Evolutionary conservation across 2,329 filamentous ascomycete species (phyloP).

Genomic region (Geosmithia morbida): DNA sequence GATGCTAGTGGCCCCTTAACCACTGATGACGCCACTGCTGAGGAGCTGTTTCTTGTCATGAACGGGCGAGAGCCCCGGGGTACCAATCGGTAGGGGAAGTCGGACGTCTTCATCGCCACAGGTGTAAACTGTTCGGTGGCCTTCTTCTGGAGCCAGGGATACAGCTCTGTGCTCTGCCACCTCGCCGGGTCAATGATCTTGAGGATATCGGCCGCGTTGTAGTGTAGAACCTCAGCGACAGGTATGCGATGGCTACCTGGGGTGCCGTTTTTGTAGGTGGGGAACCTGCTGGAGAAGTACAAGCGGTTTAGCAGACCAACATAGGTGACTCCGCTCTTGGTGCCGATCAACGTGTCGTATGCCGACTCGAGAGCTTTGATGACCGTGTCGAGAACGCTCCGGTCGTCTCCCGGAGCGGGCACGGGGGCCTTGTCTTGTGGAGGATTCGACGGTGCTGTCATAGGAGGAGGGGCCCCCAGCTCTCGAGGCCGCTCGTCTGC

Average conservation of each 20-base stretch:
- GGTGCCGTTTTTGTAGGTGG: slow-evolving; percentile 9
- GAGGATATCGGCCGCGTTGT: slow-evolving; percentile 26
- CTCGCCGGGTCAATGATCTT: slow-evolving; percentile 15
- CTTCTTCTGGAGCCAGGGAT: slow-evolving; percentile 16
- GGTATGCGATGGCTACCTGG: slow-evolving; percentile 23
- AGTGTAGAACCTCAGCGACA: slow-evolving; percentile 25
- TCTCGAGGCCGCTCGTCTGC: background rate
- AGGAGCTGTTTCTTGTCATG: background rate
- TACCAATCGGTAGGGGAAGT: slow-evolving; percentile 13
- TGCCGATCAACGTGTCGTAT: slow-evolving; percentile 5
- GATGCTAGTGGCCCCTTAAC: background rate
- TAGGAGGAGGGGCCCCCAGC: too few relatives aligned
- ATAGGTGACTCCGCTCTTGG: slow-evolving; percentile 10
- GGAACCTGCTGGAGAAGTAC: slow-evolving; percentile 17
- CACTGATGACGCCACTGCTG: background rate
- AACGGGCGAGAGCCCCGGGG: slow-evolving; percentile 6
- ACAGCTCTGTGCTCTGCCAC: slow-evolving; percentile 17
- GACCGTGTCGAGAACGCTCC: slow-evolving; percentile 12
- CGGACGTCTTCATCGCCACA: slow-evolving; percentile 11
- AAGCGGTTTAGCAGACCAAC: slow-evolving; percentile 12
- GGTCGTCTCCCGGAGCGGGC: background rate
- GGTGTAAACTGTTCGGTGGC: slow-evolving; percentile 12
- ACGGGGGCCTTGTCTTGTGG: background rate
- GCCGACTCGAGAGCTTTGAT: slow-evolving; percentile 11
- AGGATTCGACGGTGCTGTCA: background rate